Evolutionary conservation across 1,284 basidiomycete species (phyloP), one percentile per base, ranked within the genome.

Genomic region (Cryptococcus sp.): DNA sequence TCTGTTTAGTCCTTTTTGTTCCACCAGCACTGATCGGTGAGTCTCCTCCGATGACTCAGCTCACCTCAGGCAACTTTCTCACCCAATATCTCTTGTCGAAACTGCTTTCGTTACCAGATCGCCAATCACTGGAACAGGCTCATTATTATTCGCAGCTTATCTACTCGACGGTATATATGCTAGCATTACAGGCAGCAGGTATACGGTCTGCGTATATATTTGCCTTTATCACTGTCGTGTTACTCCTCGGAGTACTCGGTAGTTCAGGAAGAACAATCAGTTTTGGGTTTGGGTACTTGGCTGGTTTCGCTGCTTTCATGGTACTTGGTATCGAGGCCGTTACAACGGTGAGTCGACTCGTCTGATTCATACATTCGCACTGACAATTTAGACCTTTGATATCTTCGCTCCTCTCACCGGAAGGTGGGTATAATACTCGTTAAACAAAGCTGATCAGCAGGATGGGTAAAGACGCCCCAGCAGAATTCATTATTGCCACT

Each of bases 321-420:
- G 72, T 86, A 2, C 78, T 86, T 0, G 89, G 89, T 8, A 79
- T 84, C 0, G 84, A 94, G 70, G 78, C 90, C 30, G 76, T 88
- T 52, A 80, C 83, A 42, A 83, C 83, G 2, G 85, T 89, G 50
- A 59, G 72, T 69, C 11, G 11, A 8, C 13, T 8, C 8, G 44
- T n/a, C 44, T 30, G 44, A 46, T 8, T 8, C 13, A 41, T 41
- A 23, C 23, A 23, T 23, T 23, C 38, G 10, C 10, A 31, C 49
- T 56, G 34, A 54, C 48, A 38, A 45, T 50, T 23, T 46, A 73
- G 70, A 67, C 67, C 4, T 70, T 93, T 30, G 88, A 95, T 59
- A 87, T 98, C 14, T 96, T 98, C 67, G 91, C 96, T 0, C 95
- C 95, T 1, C 77, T 98, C 63, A 89, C 91, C 58, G 74, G 86